Percentiles rank a stretch among this genome's conserved stretches.
Conservation (phyloP, 2,329 filamentous ascomycete species). For the Ophiostoma perfectum region DNA sequence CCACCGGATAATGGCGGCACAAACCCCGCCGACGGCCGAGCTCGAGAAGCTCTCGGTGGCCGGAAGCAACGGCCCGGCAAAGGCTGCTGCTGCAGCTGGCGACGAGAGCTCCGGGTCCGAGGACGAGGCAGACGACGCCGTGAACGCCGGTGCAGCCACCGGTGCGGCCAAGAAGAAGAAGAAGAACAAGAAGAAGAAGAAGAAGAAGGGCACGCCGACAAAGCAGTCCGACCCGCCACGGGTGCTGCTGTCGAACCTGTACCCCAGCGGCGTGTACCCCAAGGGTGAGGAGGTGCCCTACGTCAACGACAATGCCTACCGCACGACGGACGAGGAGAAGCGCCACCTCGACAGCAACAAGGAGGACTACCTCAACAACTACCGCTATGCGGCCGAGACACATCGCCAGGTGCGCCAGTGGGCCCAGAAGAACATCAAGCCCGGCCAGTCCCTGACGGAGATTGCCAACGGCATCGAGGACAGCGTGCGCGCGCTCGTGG, state of each 20-base stretch:
- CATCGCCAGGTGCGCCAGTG: constrained; percentile 78
- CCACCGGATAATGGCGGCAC: constrained; percentile 37
- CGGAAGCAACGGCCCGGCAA: constrained; percentile 5
- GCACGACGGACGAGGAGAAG: constrained; percentile 81
- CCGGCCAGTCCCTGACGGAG: constrained; percentile 69
- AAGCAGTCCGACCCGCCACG: constrained; percentile 72
- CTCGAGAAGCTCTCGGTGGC: constrained; percentile 15
- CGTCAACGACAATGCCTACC: constrained; percentile 66
- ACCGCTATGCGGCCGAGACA: constrained; percentile 71
- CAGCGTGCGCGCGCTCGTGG: constrained; percentile 67
- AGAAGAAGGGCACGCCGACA: constrained; percentile 66
- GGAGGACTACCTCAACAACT: constrained; percentile 70
- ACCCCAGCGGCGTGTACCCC: constrained; percentile 66
- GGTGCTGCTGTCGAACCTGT: constrained; percentile 67
- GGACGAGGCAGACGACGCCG: constrained; percentile 45
- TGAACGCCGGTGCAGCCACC: constrained; percentile 31
- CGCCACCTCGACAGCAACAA: constrained; percentile 75
- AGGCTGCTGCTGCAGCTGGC: constrained; percentile 36
- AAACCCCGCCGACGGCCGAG: constrained; percentile 31
- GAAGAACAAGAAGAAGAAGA: constrained; percentile 63
- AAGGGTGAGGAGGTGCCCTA: constrained; percentile 76
- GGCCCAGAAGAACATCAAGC: constrained; percentile 73
- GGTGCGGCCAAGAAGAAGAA: constrained; percentile 36
- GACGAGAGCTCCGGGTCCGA: constrained; percentile 48
- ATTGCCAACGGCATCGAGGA: constrained; percentile 80